phyloP scores from a whole-genome alignment of 176 grass and related monocot genomes.

The Carex pumila region DNA sequence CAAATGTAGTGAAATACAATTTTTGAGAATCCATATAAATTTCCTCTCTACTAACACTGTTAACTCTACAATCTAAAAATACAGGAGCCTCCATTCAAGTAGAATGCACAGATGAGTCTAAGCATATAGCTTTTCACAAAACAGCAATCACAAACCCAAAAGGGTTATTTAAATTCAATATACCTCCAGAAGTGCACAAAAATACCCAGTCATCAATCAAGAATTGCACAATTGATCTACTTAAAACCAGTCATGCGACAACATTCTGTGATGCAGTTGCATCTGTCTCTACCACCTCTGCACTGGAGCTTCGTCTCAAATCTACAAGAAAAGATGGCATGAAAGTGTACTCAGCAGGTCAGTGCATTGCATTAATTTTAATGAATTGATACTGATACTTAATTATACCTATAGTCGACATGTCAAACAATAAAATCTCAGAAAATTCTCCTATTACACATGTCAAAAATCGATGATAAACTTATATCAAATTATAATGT shows the following conservation, averaged over 20 bases:
- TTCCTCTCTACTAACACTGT: background rate
- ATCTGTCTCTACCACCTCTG: conserved; percentile 4
- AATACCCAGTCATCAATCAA: conserved; percentile 9
- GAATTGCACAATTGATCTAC: conserved; percentile 21
- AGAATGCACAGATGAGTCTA: conserved; percentile 16
- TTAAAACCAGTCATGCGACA: conserved; percentile 17
- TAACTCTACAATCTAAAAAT: background rate
- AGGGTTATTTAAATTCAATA: conserved; percentile 16
- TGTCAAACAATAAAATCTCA: background rate
- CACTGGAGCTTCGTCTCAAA: background rate
- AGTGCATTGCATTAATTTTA: background rate
- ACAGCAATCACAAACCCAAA: conserved; percentile 19
- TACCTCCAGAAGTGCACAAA: conserved; percentile 12
- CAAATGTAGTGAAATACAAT: background rate
- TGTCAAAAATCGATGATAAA: background rate
- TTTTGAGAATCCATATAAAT: background rate
- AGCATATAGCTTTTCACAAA: background rate
- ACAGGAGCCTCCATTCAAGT: conserved; percentile 26
- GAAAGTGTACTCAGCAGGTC: conserved; percentile 28
- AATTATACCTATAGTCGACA: background rate
- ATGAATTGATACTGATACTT: background rate
- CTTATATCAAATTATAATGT: background rate
- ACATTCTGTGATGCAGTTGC: conserved; percentile 28
- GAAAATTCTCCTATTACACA: background rate
- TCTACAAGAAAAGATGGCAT: conserved; percentile 17